Evolutionary conservation across 768 basidiomycete genomes (phyloP).

Genomic region (Lentinula edodes): DNA sequence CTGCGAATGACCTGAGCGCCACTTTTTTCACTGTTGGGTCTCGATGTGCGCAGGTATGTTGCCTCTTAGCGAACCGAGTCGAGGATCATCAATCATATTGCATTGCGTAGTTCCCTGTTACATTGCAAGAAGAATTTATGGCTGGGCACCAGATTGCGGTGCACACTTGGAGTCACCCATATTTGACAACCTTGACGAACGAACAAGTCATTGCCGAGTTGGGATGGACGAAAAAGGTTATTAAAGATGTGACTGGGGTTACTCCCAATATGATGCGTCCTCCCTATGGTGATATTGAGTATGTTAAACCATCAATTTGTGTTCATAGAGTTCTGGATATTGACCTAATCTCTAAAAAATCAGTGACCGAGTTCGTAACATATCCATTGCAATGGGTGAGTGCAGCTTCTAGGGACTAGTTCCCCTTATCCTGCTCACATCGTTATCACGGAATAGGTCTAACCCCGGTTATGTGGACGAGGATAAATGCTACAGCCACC

Average conservation of each 20-base stretch:
- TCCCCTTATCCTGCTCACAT: not conserved
- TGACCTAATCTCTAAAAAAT: constrained; percentile 15
- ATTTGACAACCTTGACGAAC: constrained; percentile 62
- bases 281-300: constrained; percentile 80
- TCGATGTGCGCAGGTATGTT: constrained; percentile 24
- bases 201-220: constrained; percentile 84
- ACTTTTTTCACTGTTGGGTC: constrained; percentile 91
- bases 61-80: not conserved
- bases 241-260: constrained; percentile 75
- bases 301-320: constrained; percentile 14
- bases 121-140: constrained; percentile 74
- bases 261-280: constrained; percentile 79
- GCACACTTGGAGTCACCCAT: constrained; percentile 66
- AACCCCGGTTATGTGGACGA: constrained; percentile 82
- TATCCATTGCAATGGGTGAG: constrained; percentile 67
- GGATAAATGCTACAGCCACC: constrained; percentile 49
- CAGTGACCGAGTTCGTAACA: constrained; percentile 83
- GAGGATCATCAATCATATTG: not conserved
- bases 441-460: constrained; percentile 28
- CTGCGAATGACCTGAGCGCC: constrained; percentile 56
- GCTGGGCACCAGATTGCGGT: constrained; percentile 71
- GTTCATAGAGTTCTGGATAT: not conserved
- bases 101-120: constrained; percentile 26
- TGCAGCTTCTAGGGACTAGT: not conserved
- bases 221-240: constrained; percentile 82